Percentiles rank a stretch among this genome's conserved stretches.
Conservation (phyloP, 2,329 filamentous ascomycete genomes). For the Hawksworthiomyces lignivorus region DNA sequence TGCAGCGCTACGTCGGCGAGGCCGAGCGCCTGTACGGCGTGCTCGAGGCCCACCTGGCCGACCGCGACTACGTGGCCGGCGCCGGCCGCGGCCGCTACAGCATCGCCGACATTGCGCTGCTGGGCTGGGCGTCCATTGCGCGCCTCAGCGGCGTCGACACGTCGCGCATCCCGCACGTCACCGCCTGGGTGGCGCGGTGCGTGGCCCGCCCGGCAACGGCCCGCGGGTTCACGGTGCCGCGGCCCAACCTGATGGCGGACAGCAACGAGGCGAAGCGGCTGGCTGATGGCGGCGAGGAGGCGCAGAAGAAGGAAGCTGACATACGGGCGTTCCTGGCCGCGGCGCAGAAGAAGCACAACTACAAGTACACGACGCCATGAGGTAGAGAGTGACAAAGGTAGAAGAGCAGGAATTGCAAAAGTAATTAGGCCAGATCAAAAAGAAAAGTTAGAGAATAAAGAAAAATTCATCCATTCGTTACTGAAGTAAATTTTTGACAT, state of each 20-base stretch:
- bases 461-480: neutral
- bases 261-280: conserved; percentile 30
- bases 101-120: conserved; percentile 65
- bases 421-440: too few relatives aligned
- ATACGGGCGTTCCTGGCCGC: conserved; percentile 26
- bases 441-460: too few relatives aligned
- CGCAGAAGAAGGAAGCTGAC: conserved; percentile 37
- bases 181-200: conserved; percentile 60
- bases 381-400: too few relatives aligned
- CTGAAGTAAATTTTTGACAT: neutral
- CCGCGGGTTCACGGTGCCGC: conserved; percentile 56
- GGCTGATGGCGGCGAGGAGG: conserved; percentile 26
- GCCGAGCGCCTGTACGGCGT: conserved; percentile 66
- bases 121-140: conserved; percentile 59
- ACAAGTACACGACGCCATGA: conserved; percentile 38
- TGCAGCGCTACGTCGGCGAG: conserved; percentile 70
- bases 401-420: too few relatives aligned
- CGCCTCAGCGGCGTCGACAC: conserved; percentile 57
- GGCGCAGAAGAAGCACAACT: conserved; percentile 38
- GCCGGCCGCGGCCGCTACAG: conserved; percentile 46
- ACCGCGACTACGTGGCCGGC: conserved; percentile 47
- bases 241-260: conserved; percentile 29
- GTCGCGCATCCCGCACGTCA: conserved; percentile 54
- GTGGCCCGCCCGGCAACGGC: conserved; percentile 50
- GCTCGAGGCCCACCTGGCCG: conserved; percentile 55